A percentile compares a stretch with the other conserved stretches of the same genome.
Evolutionary conservation across 305 asterid genomes (phyloP).

Genomic region (Vinca major): DNA sequence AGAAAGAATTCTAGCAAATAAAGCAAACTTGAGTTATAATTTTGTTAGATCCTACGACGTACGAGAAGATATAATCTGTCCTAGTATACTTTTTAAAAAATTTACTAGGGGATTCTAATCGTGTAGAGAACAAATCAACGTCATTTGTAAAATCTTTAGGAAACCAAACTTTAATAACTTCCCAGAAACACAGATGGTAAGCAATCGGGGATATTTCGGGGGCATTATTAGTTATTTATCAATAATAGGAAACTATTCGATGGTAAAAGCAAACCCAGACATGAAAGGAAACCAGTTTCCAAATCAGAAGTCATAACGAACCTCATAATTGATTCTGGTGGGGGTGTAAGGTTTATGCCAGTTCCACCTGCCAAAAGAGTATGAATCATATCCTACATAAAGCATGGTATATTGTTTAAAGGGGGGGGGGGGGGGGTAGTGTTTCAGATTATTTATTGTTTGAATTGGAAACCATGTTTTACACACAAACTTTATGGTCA

Average conservation of each 20-base stretch:
- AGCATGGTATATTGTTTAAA: background rate
- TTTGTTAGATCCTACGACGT: background rate
- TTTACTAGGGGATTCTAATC: background rate
- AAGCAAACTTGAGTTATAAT: background rate
- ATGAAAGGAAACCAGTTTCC: slow-evolving; percentile 3
- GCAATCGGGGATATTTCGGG: background rate
- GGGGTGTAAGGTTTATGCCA: slow-evolving; percentile 88
- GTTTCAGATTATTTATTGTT: background rate
- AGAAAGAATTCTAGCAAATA: background rate
- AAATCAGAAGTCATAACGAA: slow-evolving; percentile 14
- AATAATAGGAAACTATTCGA: background rate
- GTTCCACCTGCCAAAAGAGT: slow-evolving; percentile 63
- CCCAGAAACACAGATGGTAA: background rate
- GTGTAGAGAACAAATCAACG: background rate
- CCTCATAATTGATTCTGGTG: slow-evolving; percentile 77
- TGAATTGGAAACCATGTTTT: background rate
- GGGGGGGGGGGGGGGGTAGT: too few species aligned
- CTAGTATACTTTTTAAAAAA: background rate
- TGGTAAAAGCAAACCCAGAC: background rate
- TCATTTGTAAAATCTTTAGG: background rate
- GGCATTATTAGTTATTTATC: background rate
- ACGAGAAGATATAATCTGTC: background rate
- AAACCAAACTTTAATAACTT: background rate
- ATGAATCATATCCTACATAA: slow-evolving; percentile 17
- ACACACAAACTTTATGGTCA: background rate